These are phyloP conservation scores for Hyparrhenia diplandra DNA, from an alignment of 176 grass and related monocot genomes.

Conservation along the genomic window DNA sequence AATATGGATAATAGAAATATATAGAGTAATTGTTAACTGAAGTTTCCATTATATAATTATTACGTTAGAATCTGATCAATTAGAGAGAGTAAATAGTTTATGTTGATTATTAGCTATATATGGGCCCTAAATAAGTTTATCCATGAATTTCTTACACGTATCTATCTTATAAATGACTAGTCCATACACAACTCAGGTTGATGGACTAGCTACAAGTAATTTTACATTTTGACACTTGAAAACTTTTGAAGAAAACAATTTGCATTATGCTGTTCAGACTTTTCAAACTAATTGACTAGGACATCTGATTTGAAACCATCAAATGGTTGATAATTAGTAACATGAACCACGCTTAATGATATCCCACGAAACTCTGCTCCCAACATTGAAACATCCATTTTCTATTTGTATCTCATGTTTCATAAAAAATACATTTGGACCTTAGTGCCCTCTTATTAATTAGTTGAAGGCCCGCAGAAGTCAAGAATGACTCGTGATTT, in stretches of 20 bases:
- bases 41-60: too few relatives aligned
- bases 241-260: background rate
- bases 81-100: too few relatives aligned
- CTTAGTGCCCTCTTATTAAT: background rate
- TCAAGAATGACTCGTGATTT: background rate
- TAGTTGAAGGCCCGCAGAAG: constrained; percentile 2
- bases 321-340: background rate
- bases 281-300: background rate
- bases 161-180: too few relatives aligned
- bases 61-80: too few relatives aligned
- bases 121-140: too few relatives aligned
- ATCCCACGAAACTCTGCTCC: background rate
- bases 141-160: too few relatives aligned
- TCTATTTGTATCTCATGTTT: background rate
- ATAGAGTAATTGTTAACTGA: too few relatives aligned
- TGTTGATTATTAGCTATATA: too few relatives aligned
- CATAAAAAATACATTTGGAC: background rate
- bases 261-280: background rate
- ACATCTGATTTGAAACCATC: background rate
- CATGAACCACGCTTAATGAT: background rate
- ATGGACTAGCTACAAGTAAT: too few relatives aligned
- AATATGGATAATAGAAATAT: too few relatives aligned
- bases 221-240: background rate
- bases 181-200: too few relatives aligned
- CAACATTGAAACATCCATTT: background rate